A percentile compares a stretch with the other conserved stretches of the same genome.
Evolutionary conservation across 306 rosid genomes (phyloP).

Genomic region (Hippophae gyantsensis): DNA sequence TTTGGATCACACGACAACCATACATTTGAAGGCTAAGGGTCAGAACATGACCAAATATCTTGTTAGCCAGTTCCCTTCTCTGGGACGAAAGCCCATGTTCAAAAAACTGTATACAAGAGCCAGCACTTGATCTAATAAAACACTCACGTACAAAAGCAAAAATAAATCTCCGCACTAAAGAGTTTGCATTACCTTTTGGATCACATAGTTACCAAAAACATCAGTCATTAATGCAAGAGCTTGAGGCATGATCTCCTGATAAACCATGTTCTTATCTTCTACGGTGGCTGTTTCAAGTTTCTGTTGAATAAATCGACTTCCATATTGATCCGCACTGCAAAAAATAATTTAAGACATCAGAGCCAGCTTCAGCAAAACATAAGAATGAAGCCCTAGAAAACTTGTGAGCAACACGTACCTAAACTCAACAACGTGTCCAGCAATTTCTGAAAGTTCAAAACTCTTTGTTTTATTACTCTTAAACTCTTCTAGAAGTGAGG

Average conservation of each 20-base stretch:
- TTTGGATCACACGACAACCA: constrained; percentile 96
- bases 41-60: constrained; percentile 74
- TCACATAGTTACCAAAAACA: constrained; percentile 92
- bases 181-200: constrained; percentile 62
- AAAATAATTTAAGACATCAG: constrained; percentile 13
- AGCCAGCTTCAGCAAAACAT: constrained; percentile 1
- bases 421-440: constrained; percentile 62
- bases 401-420: constrained; percentile 32
- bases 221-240: constrained; percentile 92
- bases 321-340: constrained; percentile 84
- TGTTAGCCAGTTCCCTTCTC: constrained; percentile 85
- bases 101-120: constrained; percentile 54
- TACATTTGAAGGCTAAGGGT: constrained; percentile 96
- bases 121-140: constrained; percentile 10
- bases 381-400: constrained; percentile 3
- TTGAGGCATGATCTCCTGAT: constrained; percentile 92
- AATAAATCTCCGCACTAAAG: not conserved
- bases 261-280: constrained; percentile 89
- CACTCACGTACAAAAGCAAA: not conserved
- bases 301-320: constrained; percentile 89
- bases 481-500: constrained; percentile 82
- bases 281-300: constrained; percentile 80
- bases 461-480: constrained; percentile 74
- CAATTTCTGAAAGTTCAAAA: constrained; percentile 79
- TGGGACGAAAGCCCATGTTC: constrained; percentile 87